These are phyloP conservation scores for Cadophora gregata DNA, from an alignment of 2,329 filamentous ascomycete genomes.

Conservation along the genomic window DNA sequence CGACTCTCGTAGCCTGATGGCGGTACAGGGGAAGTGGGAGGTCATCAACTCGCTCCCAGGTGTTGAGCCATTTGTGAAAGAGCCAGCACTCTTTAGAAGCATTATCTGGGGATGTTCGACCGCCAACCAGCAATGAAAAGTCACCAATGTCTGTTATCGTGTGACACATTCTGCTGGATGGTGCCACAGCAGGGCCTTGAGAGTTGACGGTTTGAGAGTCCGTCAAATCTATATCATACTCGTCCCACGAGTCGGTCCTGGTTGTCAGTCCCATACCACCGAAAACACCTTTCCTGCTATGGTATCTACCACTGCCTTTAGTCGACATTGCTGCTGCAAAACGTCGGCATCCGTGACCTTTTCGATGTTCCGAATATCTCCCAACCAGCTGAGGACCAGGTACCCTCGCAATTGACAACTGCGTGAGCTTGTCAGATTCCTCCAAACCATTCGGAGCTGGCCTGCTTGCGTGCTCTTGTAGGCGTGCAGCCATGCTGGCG, in stretches of 20 bases:
- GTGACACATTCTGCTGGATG: constrained; percentile 71
- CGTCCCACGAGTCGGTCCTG: constrained; percentile 52
- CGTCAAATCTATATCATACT: constrained; percentile 47
- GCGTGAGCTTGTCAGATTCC: not conserved
- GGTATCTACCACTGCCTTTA: constrained; percentile 46
- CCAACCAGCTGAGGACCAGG: constrained; percentile 26
- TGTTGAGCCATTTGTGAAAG: constrained; percentile 56
- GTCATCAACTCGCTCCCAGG: constrained; percentile 69
- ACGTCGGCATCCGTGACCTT: constrained; percentile 56
- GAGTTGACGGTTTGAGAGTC: not conserved
- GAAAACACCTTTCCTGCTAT: constrained; percentile 40
- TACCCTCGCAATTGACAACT: not conserved
- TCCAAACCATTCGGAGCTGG: not conserved
- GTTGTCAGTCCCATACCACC: constrained; percentile 47
- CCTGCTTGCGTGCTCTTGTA: not conserved
- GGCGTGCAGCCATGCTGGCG: not conserved
- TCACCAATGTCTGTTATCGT: constrained; percentile 70
- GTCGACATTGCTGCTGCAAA: constrained; percentile 63
- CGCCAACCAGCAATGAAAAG: constrained; percentile 72
- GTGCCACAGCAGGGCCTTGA: constrained; percentile 42
- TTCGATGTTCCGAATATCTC: constrained; percentile 47
- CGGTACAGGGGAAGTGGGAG: constrained; percentile 78
- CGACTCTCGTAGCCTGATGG: constrained; percentile 67
- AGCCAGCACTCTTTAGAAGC: constrained; percentile 79
- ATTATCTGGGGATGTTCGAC: constrained; percentile 75